These are phyloP conservation scores for Linnemannia hyalina DNA, from an alignment of 192 early-diverging fungal species.

Conservation along the genomic window DNA sequence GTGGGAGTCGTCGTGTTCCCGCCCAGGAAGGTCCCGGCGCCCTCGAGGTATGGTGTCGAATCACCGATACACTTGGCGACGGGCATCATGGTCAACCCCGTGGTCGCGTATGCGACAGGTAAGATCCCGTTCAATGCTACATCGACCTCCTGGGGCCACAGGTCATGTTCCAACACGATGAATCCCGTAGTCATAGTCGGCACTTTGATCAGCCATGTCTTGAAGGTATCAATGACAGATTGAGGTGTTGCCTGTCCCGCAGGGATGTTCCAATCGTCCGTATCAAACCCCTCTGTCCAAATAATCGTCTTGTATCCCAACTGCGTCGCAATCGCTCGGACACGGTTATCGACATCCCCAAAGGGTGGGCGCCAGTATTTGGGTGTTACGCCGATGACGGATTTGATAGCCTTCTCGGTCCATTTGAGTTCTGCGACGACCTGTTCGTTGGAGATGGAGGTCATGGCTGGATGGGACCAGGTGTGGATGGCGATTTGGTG, in stretches of 20 bases:
- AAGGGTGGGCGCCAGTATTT: conserved; percentile 63
- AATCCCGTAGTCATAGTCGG: conserved; percentile 59
- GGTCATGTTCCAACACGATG: conserved; percentile 67
- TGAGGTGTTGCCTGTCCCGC: conserved; percentile 20
- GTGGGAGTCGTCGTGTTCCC: neutral
- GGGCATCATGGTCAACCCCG: conserved; percentile 39
- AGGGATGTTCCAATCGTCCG: conserved; percentile 62
- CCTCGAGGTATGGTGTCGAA: conserved; percentile 50
- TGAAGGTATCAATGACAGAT: conserved; percentile 48
- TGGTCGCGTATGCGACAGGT: conserved; percentile 34
- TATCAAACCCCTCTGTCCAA: conserved; percentile 65
- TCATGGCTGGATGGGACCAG: conserved; percentile 72
- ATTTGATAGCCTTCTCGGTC: conserved; percentile 71
- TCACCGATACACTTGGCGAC: conserved; percentile 55
- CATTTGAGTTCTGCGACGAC: conserved; percentile 76
- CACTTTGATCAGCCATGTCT: conserved; percentile 58
- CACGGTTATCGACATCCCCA: conserved; percentile 66
- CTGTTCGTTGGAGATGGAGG: conserved; percentile 58
- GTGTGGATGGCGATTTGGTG: conserved; percentile 65
- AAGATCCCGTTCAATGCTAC: conserved; percentile 57
- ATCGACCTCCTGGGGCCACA: conserved; percentile 60
- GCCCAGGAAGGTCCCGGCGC: conserved; percentile 36
- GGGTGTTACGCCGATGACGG: conserved; percentile 64
- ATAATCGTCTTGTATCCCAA: conserved; percentile 63
- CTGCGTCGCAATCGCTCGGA: conserved; percentile 63